Percentiles rank a stretch among this genome's conserved stretches.
Evolutionary conservation across 305 asterid species (phyloP).

Genomic region (Solanum hybrid): DNA sequence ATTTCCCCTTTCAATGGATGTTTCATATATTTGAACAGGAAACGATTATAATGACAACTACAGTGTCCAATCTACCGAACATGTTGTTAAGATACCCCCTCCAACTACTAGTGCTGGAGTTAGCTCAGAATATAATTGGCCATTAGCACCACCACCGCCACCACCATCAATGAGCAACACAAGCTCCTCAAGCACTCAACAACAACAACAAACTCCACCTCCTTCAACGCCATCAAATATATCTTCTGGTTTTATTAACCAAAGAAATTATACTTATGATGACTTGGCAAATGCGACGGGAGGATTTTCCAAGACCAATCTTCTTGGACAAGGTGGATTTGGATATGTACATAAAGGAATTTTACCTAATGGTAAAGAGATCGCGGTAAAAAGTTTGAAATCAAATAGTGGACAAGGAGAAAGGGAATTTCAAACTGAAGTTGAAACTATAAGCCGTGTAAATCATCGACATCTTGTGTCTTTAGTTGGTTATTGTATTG

Average conservation of each 20-base stretch:
- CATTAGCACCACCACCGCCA: conserved; percentile 53
- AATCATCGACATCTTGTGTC: conserved; percentile 86
- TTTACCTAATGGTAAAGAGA: conserved; percentile 72
- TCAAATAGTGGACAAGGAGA: conserved; percentile 76
- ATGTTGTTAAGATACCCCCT: conserved; percentile 34
- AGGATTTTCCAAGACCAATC: conserved; percentile 35
- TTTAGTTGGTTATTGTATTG: conserved; percentile 71
- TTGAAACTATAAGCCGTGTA: conserved; percentile 74
- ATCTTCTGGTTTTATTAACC: conserved; percentile 52
- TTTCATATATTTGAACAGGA: conserved; percentile 14
- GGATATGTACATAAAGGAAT: conserved; percentile 84
- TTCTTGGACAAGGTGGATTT: conserved; percentile 84
- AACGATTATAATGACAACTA: conserved; percentile 16
- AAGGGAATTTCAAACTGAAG: conserved; percentile 89
- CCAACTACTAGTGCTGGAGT: conserved; percentile 30
- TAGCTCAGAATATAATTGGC: conserved; percentile 64
- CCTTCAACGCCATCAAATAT: conserved; percentile 39
- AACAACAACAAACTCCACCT: conserved; percentile 4
- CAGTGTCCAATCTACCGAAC: conserved; percentile 18
- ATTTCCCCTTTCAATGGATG: neutral
- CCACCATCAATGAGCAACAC: conserved; percentile 57
- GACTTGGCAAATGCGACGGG: conserved; percentile 54
- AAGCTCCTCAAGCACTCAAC: conserved; percentile 40
- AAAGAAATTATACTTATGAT: conserved; percentile 55
- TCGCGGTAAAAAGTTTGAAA: conserved; percentile 73